A percentile compares a stretch with the other conserved stretches of the same genome.
Conservation (phyloP, 768 basidiomycete species). For the Lactifluus hygrophoroides region DNA sequence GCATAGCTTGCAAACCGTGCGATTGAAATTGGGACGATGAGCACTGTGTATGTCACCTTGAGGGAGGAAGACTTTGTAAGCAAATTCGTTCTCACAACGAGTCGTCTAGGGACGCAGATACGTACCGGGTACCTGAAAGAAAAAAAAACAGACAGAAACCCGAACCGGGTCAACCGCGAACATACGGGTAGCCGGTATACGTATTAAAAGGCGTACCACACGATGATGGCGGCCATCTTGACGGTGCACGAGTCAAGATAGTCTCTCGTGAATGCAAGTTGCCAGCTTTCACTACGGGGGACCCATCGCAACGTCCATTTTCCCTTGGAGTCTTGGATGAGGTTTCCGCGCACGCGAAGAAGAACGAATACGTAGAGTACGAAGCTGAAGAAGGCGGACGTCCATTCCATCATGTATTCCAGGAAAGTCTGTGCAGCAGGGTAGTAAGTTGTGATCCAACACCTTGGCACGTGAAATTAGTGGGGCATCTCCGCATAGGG, state of each 20-base stretch:
- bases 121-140: slow-evolving; percentile 23
- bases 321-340: slow-evolving; percentile 23
- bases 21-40: slow-evolving; percentile 30
- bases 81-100: not conserved
- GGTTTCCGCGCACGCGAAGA: slow-evolving; percentile 33
- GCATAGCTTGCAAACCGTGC: slow-evolving; percentile 28
- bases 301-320: slow-evolving; percentile 28
- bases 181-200: not conserved
- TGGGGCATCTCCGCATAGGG: too few relatives aligned
- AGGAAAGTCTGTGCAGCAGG: slow-evolving; percentile 31
- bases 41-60: slow-evolving; percentile 27
- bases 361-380: slow-evolving; percentile 29
- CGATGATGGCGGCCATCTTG: slow-evolving; percentile 27
- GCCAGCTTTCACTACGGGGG: slow-evolving; percentile 27
- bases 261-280: slow-evolving; percentile 28
- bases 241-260: slow-evolving; percentile 28
- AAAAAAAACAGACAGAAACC: too few relatives aligned
- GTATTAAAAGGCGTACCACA: slow-evolving; percentile 25
- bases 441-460: slow-evolving; percentile 39
- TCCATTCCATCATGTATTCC: slow-evolving; percentile 39
- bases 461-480: slow-evolving; percentile 25
- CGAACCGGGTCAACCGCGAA: not conserved
- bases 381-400: slow-evolving; percentile 28
- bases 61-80: not conserved
- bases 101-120: not conserved